These are phyloP conservation scores for Maudiozyma humilis DNA, from an alignment of 1,139 yeast genomes.

Conservation along the genomic window DNA sequence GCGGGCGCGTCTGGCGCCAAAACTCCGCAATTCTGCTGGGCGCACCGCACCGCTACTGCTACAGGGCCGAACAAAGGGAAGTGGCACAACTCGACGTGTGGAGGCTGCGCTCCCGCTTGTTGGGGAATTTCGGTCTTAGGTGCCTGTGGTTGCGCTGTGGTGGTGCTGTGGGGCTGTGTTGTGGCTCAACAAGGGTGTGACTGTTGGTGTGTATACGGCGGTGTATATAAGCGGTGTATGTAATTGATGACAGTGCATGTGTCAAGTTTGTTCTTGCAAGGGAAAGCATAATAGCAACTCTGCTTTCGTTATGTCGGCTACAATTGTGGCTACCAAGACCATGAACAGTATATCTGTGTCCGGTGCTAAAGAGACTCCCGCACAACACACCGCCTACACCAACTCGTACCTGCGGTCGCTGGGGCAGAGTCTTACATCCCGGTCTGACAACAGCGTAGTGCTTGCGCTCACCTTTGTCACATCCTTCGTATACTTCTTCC, in stretches of 20 bases:
- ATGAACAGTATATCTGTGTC: not conserved
- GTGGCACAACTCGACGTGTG: too few species aligned
- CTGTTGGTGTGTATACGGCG: too few species aligned
- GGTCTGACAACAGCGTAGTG: conserved; percentile 8
- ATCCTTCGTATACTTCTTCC: conserved; percentile 7
- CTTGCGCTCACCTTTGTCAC: conserved; percentile 4
- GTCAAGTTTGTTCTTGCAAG: not conserved
- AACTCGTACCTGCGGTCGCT: conserved; percentile 1
- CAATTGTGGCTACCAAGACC: not conserved
- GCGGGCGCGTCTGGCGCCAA: too few species aligned
- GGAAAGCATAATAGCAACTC: too few species aligned
- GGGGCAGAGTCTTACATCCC: not conserved
- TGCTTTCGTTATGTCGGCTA: too few species aligned
- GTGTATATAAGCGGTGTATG: too few species aligned
- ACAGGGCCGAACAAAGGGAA: not conserved
- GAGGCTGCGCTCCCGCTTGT: not conserved
- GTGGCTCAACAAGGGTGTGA: too few species aligned
- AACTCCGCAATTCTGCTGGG: not conserved
- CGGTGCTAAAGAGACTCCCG: too few species aligned
- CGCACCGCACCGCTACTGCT: not conserved
- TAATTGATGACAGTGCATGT: too few species aligned
- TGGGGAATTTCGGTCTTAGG: not conserved
- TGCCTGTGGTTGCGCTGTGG: not conserved
- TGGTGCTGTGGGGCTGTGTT: too few species aligned
- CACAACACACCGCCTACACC: too few species aligned